Percentiles rank a stretch among this genome's conserved stretches.
These are phyloP conservation scores for Tolypocladium inflatum DNA, from an alignment of 2,329 filamentous ascomycete genomes.

Conservation along the genomic window DNA sequence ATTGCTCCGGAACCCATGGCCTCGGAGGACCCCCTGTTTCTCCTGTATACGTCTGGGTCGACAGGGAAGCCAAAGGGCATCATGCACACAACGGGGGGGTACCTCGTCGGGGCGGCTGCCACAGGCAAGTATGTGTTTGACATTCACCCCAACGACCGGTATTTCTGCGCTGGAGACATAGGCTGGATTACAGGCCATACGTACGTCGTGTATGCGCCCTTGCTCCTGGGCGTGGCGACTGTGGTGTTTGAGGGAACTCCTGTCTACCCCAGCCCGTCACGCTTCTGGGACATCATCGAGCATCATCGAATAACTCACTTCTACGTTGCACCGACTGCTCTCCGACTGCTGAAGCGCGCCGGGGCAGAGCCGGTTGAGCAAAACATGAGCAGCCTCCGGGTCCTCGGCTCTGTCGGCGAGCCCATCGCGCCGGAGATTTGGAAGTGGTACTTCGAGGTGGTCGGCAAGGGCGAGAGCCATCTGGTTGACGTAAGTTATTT, in stretches of 20 bases:
- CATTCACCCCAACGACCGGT: slow-evolving; percentile 85
- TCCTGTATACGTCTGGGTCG: slow-evolving; percentile 95
- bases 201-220: slow-evolving; percentile 93
- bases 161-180: slow-evolving; percentile 97
- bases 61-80: slow-evolving; percentile 99
- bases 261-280: slow-evolving; percentile 92
- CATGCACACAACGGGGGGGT: slow-evolving; percentile 93
- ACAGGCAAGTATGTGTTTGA: slow-evolving; percentile 99
- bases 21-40: slow-evolving; percentile 92
- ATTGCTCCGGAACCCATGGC: slow-evolving; percentile 80
- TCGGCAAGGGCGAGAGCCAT: slow-evolving; percentile 88
- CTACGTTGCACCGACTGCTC: slow-evolving; percentile 91
- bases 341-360: slow-evolving; percentile 89
- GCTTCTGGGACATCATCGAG: slow-evolving; percentile 98
- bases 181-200: slow-evolving; percentile 99
- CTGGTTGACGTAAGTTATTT: slow-evolving; percentile 70
- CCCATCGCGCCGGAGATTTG: slow-evolving; percentile 96
- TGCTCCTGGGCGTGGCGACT: slow-evolving; percentile 85
- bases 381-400: slow-evolving; percentile 79
- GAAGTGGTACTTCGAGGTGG: slow-evolving; percentile 98
- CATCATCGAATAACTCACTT: slow-evolving; percentile 95
- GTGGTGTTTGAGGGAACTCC: slow-evolving; percentile 98
- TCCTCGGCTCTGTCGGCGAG: slow-evolving; percentile 94
- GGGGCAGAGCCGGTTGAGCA: slow-evolving; percentile 87
- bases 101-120: slow-evolving; percentile 83